Evolutionary conservation across 306 rosid genomes (phyloP), one percentile per base, ranked within the genome.

Genomic region (Oxytropis ochrocephala): DNA sequence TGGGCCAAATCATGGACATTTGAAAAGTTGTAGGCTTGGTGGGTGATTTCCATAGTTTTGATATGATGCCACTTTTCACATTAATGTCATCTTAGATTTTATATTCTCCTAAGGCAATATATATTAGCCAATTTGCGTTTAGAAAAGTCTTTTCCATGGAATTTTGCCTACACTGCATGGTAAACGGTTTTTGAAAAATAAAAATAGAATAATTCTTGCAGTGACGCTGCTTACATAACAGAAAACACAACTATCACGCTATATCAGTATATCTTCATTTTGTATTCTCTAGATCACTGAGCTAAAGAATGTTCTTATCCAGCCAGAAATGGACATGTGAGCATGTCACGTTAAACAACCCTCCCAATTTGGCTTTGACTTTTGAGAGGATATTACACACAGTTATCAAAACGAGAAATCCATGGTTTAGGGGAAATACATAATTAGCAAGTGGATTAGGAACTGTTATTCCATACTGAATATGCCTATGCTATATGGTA

Each of bases 291-390:
- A 33, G 58, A 58, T 71, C 59, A 49, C n/a, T 35, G 33, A 44
- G 52, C 4, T 33, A 35, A 6, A n/a, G 69, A 75, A 75, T 36
- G 47, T 67, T 75, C 69, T 58, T 66, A 75, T 54, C 67, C 59
- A 46, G 9, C 67, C 59, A 46, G 9, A 46, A 27, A 11, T 52
- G 14, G 11, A 9, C 18, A 46, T 36, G 50, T 58, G 48, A 67
- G 11, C 55, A 41, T 39, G 70, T 68, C 64, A 32, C 30, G 8
- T 67, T 43, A 4, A 58, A 46, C 56, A 39, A 58, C 64, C 27
- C 19, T 76, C 1, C 13, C 50, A 27, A 14, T 68, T 60, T 69
- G 41, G 58, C 16, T 38, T 24, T 24, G 1, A 24, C 29, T 1
- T 24, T 76, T 21, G 7, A 68, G 42, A 76, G 48, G 70, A 50